Base-by-base conservation (phyloP, 345 rosid species). In the Cardamine occulta region DNA sequence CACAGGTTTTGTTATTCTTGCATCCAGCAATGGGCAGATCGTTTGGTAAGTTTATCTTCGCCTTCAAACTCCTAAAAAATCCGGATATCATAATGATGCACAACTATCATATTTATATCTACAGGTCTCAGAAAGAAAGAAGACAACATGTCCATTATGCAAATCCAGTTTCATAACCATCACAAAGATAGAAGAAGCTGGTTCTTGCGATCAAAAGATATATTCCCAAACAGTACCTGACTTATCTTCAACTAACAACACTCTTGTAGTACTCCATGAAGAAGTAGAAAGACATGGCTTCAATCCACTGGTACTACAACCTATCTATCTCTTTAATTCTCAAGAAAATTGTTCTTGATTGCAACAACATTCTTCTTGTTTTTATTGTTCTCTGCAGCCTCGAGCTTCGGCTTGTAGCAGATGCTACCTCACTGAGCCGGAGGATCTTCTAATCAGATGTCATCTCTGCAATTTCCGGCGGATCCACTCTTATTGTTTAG, bases 1-100 rank as follows among this genome's bases (percentile, higher is more conserved):
- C 99, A 95, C 81, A 87, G 97, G 68, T 95, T 92, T 87, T 95
- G 99, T 78, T 95, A 88, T 84, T 82, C 87, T 1, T 95, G 98
- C 82, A 95, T 95, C 82, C 84, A 85, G 64, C 59, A 82, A 31
- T 92, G 99, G 99, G 93, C 91, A 58, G 87, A 88, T 63, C 86
- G 75, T 64, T 80, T 87, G 97, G 99, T 95, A 72, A 53, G 14
- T 28, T 34, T 34, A 72, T 70, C 81, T 51, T 53, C 34, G 0
- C 21, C 32, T 18, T 52, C 37, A 29, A 21, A 44, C 72, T 42
- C 52, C n/a, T 78, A 66, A 55, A 21, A 1, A 76, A 56, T 17
- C 72, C 7, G 17, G 66, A 23, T 67, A 67, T 10, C 17, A 60
- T 72, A 24, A 31, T 73, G 64, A 59, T 66, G 1, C 64, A 65